These are phyloP conservation scores for Podaxis mareebaensis DNA, from an alignment of 768 basidiomycete species.

Conservation along the genomic window DNA sequence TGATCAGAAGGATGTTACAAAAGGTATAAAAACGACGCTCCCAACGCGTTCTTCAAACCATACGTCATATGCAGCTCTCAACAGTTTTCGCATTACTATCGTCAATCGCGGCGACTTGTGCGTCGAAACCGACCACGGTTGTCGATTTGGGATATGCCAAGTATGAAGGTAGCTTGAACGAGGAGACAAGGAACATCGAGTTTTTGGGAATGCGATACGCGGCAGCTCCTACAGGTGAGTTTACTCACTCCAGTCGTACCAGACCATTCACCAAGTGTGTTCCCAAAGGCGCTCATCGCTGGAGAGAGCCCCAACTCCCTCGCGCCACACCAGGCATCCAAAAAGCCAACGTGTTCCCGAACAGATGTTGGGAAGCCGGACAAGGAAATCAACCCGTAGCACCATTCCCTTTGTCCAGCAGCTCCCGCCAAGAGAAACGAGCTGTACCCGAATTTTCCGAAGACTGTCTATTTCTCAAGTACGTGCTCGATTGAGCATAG, in stretches of 20 bases:
- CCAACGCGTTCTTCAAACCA: not conserved
- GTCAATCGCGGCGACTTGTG: not conserved
- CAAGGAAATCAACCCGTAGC: slow-evolving; percentile 8
- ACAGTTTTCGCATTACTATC: not conserved
- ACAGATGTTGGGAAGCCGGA: slow-evolving; percentile 11
- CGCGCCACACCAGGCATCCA: not conserved
- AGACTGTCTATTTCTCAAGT: slow-evolving; percentile 46
- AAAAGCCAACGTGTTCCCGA: slow-evolving; percentile 3
- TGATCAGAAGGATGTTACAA: not conserved
- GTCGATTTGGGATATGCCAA: slow-evolving; percentile 46
- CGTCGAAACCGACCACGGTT: not conserved
- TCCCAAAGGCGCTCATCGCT: slow-evolving; percentile 22
- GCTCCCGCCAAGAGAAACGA: not conserved
- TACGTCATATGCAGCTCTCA: not conserved
- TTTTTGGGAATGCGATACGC: slow-evolving; percentile 52
- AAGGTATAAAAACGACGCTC: not conserved
- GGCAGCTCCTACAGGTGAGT: slow-evolving; percentile 44
- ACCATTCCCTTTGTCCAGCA: slow-evolving; percentile 23
- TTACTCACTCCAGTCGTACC: not conserved
- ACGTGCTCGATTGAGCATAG: not conserved
- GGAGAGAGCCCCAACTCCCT: slow-evolving; percentile 24
- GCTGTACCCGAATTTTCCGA: slow-evolving; percentile 24
- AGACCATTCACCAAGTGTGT: not conserved
- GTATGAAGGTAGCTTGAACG: slow-evolving; percentile 41
- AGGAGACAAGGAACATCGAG: slow-evolving; percentile 32